Evolutionary conservation across 2,329 filamentous ascomycete genomes (phyloP).

Genomic region (Gnomoniopsis smithogilvyi): DNA sequence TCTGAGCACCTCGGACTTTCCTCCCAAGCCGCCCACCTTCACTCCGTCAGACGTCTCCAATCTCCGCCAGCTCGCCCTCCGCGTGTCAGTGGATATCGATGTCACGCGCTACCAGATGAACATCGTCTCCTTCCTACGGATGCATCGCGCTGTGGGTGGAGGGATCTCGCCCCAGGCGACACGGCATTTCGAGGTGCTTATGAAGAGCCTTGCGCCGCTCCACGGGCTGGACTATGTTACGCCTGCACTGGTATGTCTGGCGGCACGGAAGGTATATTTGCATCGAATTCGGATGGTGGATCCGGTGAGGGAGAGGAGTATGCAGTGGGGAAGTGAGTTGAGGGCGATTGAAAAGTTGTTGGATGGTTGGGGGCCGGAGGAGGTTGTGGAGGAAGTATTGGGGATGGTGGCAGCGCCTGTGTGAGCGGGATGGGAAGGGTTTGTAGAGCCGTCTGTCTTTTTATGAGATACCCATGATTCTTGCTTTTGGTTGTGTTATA

Average conservation of each 20-base stretch:
- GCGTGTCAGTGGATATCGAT: constrained; percentile 68
- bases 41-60: constrained; percentile 50
- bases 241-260: constrained; percentile 78
- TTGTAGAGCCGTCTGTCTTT: neutral
- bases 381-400: constrained; percentile 64
- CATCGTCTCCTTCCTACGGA: constrained; percentile 78
- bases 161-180: constrained; percentile 79
- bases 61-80: constrained; percentile 55
- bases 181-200: constrained; percentile 68
- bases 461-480: constrained; percentile 8
- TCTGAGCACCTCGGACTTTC: neutral
- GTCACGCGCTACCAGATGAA: constrained; percentile 84
- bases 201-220: constrained; percentile 72
- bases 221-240: constrained; percentile 80
- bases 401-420: constrained; percentile 53
- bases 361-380: constrained; percentile 57
- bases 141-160: constrained; percentile 79
- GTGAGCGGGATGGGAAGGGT: constrained; percentile 24
- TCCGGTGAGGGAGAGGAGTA: constrained; percentile 73
- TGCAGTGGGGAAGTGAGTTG: constrained; percentile 87
- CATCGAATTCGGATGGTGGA: constrained; percentile 74
- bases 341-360: constrained; percentile 66
- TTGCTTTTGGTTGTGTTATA: neutral
- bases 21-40: constrained; percentile 20
- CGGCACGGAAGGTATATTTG: constrained; percentile 80